Conservation (phyloP, 2,329 filamentous ascomycete species). For the Verticillium longisporum region DNA sequence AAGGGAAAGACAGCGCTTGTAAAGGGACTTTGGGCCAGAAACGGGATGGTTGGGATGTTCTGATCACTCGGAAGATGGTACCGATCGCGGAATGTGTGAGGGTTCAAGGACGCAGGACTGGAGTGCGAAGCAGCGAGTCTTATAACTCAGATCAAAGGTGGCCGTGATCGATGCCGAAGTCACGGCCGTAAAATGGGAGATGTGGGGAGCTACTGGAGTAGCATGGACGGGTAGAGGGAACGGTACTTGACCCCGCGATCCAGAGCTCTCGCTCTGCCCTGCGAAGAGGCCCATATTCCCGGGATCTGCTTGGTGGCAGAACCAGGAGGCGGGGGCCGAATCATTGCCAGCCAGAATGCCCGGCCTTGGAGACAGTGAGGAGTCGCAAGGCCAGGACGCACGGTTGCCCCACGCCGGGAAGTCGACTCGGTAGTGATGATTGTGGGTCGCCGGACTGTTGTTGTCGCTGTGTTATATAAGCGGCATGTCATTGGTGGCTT, state of each 20-base stretch:
- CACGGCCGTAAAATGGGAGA: not conserved
- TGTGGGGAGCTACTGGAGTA: not conserved
- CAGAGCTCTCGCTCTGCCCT: not conserved
- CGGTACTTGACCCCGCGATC: not conserved
- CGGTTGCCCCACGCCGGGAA: constrained; percentile 1
- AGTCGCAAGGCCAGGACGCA: not conserved
- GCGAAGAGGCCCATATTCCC: not conserved
- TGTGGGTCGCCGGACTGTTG: not conserved
- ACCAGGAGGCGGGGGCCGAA: not conserved
- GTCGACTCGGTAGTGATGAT: not conserved
- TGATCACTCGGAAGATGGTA: not conserved
- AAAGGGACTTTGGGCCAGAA: not conserved
- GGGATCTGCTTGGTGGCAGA: not conserved
- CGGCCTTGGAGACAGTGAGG: not conserved
- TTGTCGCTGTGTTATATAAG: not conserved
- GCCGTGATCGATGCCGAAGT: not conserved
- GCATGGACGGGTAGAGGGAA: not conserved
- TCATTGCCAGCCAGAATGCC: not conserved
- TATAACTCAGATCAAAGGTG: not conserved
- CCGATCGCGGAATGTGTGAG: not conserved
- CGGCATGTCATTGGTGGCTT: not conserved
- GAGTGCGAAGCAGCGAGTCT: not conserved
- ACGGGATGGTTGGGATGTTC: not conserved
- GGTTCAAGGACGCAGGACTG: not conserved
- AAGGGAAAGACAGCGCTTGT: not conserved